phyloP scores from a whole-genome alignment of 2,329 filamentous ascomycete species.

The Clonostachys rhizophaga region DNA sequence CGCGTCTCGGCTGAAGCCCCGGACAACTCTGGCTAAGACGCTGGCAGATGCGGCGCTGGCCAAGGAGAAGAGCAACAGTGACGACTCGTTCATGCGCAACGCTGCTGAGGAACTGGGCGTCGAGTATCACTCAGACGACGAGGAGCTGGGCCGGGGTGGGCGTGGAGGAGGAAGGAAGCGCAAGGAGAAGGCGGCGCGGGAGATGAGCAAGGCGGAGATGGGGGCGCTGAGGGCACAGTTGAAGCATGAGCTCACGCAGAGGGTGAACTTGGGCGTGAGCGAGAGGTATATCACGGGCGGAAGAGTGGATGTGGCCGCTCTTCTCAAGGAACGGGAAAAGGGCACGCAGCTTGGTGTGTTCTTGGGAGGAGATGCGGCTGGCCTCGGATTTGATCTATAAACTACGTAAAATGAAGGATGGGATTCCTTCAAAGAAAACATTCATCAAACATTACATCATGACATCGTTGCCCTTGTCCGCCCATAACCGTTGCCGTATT shows the following conservation, averaged over 20 bases:
- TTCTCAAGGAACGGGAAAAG: conserved; percentile 58
- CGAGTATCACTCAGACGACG: conserved; percentile 87
- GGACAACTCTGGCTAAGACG: conserved; percentile 77
- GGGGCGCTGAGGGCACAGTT: conserved; percentile 67
- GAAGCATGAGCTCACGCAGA: conserved; percentile 61
- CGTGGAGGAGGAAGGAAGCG: conserved; percentile 69
- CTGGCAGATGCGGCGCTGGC: conserved; percentile 79
- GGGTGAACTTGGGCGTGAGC: conserved; percentile 84
- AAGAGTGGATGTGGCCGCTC: conserved; percentile 72
- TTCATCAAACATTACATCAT: too few relatives aligned
- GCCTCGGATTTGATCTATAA: conserved; percentile 2
- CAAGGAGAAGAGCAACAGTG: conserved; percentile 80
- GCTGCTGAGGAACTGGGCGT: conserved; percentile 92
- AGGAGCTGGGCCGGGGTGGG: conserved; percentile 66
- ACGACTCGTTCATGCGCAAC: conserved; percentile 77
- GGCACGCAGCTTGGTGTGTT: conserved; percentile 19
- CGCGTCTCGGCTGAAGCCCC: conserved; percentile 69
- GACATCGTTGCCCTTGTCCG: too few relatives aligned
- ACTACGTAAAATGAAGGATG: not conserved
- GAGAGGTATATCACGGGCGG: conserved; percentile 82
- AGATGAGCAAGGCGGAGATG: conserved; percentile 69
- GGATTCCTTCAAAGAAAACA: too few relatives aligned
- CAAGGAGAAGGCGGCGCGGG: conserved; percentile 67
- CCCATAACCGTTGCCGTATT: too few relatives aligned
- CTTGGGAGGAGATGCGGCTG: conserved; percentile 29